Conservation (phyloP, 2,329 filamentous ascomycete species). For the Xenoacremonium recifei region DNA sequence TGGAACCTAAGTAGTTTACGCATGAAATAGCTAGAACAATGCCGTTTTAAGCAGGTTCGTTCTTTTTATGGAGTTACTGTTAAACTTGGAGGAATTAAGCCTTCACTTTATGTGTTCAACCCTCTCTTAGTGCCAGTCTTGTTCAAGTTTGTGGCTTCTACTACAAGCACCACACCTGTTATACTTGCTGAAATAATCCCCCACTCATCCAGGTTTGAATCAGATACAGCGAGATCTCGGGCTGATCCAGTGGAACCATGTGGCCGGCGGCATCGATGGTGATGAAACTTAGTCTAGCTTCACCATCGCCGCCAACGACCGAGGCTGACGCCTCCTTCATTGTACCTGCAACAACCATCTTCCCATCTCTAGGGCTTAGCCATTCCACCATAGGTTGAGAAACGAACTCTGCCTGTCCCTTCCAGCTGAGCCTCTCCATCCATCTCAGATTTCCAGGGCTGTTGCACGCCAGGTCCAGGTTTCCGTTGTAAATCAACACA, state of each 20-base stretch:
- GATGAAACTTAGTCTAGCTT: slow-evolving; percentile 8
- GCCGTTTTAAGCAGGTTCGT: no score
- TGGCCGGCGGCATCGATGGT: slow-evolving; percentile 16
- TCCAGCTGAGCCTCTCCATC: slow-evolving; percentile 14
- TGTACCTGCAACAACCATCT: slow-evolving; percentile 9
- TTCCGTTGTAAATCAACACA: slow-evolving; percentile 18
- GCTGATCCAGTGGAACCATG: slow-evolving; percentile 13
- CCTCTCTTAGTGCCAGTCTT: no score
- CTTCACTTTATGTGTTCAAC: no score
- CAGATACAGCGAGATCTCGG: slow-evolving; percentile 2
- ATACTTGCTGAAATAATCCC: no score
- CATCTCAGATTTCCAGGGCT: slow-evolving; percentile 18
- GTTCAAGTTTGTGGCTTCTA: no score
- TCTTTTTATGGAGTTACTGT: no score
- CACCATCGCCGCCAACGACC: background rate
- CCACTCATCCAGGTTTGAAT: slow-evolving; percentile 6
- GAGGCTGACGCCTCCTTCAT: slow-evolving; percentile 14
- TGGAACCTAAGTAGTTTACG: no score
- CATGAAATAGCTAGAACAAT: no score
- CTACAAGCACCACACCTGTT: no score
- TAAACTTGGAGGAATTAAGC: no score
- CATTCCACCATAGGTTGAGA: slow-evolving; percentile 7
- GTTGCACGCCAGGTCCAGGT: slow-evolving; percentile 19
- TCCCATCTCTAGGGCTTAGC: slow-evolving; percentile 5
- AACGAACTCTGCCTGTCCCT: slow-evolving; percentile 18